Evolutionary conservation across 495 filamentous ascomycete species (phyloP), one percentile per base, ranked within the genome.

Genomic region (Xanthoparmelia taractica): DNA sequence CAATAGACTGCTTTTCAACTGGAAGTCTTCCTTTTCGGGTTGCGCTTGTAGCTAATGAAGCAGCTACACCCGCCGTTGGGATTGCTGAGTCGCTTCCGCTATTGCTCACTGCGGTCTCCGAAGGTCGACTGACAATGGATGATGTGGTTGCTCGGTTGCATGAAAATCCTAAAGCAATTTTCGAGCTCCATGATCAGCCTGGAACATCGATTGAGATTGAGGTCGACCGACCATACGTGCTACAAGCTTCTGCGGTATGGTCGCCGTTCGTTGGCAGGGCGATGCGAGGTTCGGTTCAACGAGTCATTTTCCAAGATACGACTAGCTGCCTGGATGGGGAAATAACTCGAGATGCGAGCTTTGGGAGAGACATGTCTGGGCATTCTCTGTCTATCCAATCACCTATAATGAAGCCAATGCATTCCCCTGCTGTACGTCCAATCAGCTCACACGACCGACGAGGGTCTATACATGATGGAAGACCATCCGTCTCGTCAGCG

Each of bases 11-110:
- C 68, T 92, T 93, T 80, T 90, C 89, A 2, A 80, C 92, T 63
- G 90, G 90, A 59, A 92, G 87, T 76, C 78, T 91, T 64, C 90
- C 90, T 4, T 93, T 86, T 75, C 88, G 92, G 74, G 76, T 94
- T 33, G 88, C 87, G 56, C 77, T 78, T 60, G 77, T 78, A 58
- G 69, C 75, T n/a, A 78, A 82, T 33, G 75, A 87, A 63, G 80
- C 84, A 58, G 78, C 79, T 45, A 78, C 84, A 15, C 74, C 84
- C 8, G 75, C 74, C n/a, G 76, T 84, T 52, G 90, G 90, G 62
- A 88, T 92, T 68, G 81, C 85, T 8, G 89, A 94, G 70, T 80
- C 89, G 8, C 76, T 94, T 61, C 90, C 90, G 45, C 79, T 93
- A 25, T 80, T 94, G 56, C 82, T 92, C 69, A 91, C 87, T 50